phyloP scores from a whole-genome alignment of 495 filamentous ascomycete genomes.

The Thozetella sp. region DNA sequence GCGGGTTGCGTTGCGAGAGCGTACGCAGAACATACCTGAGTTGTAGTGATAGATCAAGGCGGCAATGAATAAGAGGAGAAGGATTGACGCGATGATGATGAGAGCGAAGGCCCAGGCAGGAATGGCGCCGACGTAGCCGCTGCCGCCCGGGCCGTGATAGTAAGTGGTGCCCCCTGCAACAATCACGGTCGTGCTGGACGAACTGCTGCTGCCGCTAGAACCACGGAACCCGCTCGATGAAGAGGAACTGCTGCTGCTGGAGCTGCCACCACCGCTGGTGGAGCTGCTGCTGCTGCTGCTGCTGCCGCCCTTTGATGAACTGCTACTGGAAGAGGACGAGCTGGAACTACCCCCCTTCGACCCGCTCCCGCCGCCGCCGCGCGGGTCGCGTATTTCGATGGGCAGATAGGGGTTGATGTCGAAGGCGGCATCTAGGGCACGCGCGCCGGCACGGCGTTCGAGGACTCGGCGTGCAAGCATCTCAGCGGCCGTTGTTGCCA shows the following conservation, averaged over 20 bases:
- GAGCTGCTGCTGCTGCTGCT: no score
- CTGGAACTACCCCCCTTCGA: neutral
- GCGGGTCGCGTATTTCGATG: neutral
- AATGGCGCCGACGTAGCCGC: neutral
- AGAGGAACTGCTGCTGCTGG: neutral
- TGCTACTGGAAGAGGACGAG: no score
- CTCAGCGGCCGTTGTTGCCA: no score
- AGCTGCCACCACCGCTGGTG: no score
- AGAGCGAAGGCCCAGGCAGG: neutral
- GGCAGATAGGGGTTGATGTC: neutral
- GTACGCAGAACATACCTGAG: neutral
- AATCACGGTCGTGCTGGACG: neutral
- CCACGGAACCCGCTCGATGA: neutral
- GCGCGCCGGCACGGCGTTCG: no score
- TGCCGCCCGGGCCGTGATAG: neutral
- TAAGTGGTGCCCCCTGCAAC: neutral
- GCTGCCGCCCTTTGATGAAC: no score
- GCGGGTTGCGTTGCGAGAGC: neutral
- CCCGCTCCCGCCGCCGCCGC: neutral
- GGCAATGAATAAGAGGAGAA: neutral
- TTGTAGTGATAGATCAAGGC: neutral
- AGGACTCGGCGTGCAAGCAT: neutral
- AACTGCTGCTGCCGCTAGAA: neutral
- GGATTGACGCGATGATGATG: neutral
- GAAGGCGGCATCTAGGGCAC: neutral